A percentile compares a stretch with the other conserved stretches of the same genome.
Conservation (phyloP, 2,329 filamentous ascomycete species). For the Monosporascus sp. region DNA sequence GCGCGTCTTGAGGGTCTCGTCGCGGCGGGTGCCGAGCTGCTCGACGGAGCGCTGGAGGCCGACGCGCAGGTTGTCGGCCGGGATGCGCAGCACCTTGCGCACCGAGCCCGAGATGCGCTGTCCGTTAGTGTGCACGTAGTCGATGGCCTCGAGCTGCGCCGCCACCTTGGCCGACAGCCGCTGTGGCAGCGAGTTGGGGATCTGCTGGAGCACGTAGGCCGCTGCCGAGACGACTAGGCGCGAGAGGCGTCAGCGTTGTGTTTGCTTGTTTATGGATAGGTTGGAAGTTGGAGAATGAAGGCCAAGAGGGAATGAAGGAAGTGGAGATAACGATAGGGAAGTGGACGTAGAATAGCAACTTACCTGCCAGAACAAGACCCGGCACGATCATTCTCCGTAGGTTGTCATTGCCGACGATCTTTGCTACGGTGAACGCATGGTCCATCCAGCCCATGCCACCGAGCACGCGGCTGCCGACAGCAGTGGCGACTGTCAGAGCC, state of each 20-base stretch:
- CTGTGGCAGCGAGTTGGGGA: constrained; percentile 82
- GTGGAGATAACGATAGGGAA: no score
- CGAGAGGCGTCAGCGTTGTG: constrained; percentile 26
- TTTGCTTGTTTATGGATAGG: constrained; percentile 2
- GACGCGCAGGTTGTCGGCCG: constrained; percentile 79
- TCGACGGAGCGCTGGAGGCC: constrained; percentile 81
- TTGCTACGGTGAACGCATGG: constrained; percentile 74
- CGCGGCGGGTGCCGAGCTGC: constrained; percentile 69
- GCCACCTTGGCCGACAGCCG: constrained; percentile 83
- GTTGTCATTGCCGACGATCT: constrained; percentile 75
- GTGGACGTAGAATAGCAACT: constrained; percentile 31
- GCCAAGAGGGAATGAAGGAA: no score
- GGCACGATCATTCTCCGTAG: constrained; percentile 76
- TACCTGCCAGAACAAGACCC: constrained; percentile 72
- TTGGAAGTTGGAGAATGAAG: background rate
- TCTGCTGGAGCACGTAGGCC: constrained; percentile 78
- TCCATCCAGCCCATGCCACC: constrained; percentile 88
- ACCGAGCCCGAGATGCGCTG: constrained; percentile 79
- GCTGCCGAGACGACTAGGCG: constrained; percentile 63
- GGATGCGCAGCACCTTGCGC: constrained; percentile 81
- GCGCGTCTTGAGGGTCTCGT: constrained; percentile 77
- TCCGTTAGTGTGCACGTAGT: constrained; percentile 90
- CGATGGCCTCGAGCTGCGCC: constrained; percentile 70
- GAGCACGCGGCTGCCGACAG: constrained; percentile 74
- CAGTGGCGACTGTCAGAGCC: constrained; percentile 85